Conservation (phyloP, 352 stramenopile species). For the Blastocystis sp. region DNA sequence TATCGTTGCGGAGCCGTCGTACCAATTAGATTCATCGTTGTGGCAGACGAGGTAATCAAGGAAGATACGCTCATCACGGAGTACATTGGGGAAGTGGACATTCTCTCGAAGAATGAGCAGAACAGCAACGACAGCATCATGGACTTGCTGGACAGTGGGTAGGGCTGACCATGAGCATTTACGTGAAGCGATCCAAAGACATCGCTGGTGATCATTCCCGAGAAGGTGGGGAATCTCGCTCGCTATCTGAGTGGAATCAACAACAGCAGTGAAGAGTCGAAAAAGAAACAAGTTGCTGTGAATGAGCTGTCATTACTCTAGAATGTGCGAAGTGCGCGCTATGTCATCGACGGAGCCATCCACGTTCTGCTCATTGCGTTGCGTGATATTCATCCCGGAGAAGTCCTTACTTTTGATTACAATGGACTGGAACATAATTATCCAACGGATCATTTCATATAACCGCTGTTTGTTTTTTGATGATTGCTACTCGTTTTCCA, state of each 20-base stretch:
- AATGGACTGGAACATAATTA: constrained; percentile 52
- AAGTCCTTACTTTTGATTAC: constrained; percentile 54
- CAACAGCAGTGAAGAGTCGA: constrained; percentile 36
- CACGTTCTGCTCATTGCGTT: constrained; percentile 39
- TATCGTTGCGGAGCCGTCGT: neutral
- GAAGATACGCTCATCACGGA: constrained; percentile 40
- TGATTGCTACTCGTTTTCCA: neutral
- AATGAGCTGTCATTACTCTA: neutral
- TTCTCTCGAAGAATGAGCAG: constrained; percentile 44
- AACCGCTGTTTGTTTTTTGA: too few relatives aligned
- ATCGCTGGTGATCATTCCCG: constrained; percentile 55
- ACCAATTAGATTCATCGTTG: constrained; percentile 19
- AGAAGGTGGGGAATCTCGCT: constrained; percentile 51
- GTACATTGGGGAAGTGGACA: constrained; percentile 43
- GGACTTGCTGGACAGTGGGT: constrained; percentile 41
- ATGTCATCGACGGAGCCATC: constrained; percentile 24
- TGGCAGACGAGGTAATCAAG: constrained; percentile 47
- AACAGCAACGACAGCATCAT: constrained; percentile 56
- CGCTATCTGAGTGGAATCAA: constrained; percentile 53
- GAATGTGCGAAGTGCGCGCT: constrained; percentile 48
- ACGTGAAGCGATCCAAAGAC: constrained; percentile 23
- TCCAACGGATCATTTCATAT: constrained; percentile 56
- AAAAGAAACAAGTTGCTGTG: constrained; percentile 32
- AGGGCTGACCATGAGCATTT: neutral
- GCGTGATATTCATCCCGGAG: constrained; percentile 35